Percentiles rank a stretch among this genome's conserved stretches.
Evolutionary conservation across 2,329 filamentous ascomycete species (phyloP).

Genomic region (Stemphylium lycopersici): DNA sequence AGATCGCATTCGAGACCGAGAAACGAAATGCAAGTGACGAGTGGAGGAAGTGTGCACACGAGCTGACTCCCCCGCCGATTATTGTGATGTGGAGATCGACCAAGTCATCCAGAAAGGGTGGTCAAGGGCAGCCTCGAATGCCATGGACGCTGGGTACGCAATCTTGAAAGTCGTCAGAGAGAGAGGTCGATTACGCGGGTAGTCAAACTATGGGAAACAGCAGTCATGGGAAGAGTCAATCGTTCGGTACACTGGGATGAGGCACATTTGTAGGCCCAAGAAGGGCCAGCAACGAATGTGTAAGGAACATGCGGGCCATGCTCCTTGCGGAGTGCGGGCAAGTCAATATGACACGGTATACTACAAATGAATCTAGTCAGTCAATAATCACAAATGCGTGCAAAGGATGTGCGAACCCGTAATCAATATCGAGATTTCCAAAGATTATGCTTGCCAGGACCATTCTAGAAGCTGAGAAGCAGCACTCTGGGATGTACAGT

Average conservation of each 20-base stretch:
- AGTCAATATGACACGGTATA: not conserved
- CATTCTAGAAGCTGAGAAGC: no score
- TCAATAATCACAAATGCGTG: not conserved
- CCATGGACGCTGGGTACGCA: slow-evolving; percentile 28
- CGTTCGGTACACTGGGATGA: not conserved
- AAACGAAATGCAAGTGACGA: slow-evolving; percentile 32
- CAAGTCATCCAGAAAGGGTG: slow-evolving; percentile 20
- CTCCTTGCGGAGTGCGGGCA: not conserved
- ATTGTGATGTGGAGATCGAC: slow-evolving; percentile 45
- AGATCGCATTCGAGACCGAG: slow-evolving; percentile 40
- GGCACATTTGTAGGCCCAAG: not conserved
- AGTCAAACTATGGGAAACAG: no score
- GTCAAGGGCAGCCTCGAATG: slow-evolving; percentile 22
- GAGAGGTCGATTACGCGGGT: not conserved
- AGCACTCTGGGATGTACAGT: no score
- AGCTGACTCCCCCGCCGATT: slow-evolving; percentile 39
- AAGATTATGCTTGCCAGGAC: not conserved
- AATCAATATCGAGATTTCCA: not conserved
- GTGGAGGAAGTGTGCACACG: slow-evolving; percentile 42
- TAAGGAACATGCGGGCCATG: not conserved
- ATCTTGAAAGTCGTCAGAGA: not conserved
- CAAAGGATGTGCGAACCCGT: not conserved
- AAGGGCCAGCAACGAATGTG: not conserved
- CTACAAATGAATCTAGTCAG: not conserved
- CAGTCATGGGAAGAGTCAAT: not conserved